Evolutionary conservation across 805 yeast genomes (phyloP).

Genomic region (Schwanniomyces vanrijiae): DNA sequence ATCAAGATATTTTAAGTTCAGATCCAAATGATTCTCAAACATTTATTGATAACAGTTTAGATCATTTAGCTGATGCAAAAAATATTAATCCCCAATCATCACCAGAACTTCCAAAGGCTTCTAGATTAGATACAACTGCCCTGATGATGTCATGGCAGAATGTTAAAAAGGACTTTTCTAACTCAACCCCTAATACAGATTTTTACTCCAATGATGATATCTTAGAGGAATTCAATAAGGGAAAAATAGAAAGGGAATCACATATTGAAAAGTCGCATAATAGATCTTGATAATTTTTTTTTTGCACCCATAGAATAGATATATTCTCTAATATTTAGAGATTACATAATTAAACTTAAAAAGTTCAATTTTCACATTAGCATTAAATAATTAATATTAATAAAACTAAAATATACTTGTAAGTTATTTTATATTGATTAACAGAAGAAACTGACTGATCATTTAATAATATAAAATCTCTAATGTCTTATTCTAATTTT

Average conservation of each 20-base stretch:
- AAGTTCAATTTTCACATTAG: background rate
- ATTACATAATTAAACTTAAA: background rate
- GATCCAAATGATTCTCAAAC: slow-evolving; percentile 4
- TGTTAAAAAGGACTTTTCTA: slow-evolving; percentile 7
- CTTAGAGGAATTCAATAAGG: background rate
- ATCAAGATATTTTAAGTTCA: slow-evolving; percentile 15
- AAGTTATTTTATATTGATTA: too few species aligned
- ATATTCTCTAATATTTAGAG: background rate
- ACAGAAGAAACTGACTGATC: too few species aligned
- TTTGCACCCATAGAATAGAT: background rate
- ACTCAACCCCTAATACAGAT: slow-evolving; percentile 28
- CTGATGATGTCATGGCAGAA: slow-evolving; percentile 27
- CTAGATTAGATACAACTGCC: slow-evolving; percentile 35
- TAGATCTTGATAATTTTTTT: background rate
- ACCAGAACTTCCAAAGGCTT: slow-evolving; percentile 34
- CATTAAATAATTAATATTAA: background rate
- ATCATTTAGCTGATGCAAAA: background rate
- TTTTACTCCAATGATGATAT: slow-evolving; percentile 21
- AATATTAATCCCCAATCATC: slow-evolving; percentile 10
- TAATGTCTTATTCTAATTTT: too few species aligned
- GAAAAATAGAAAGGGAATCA: background rate
- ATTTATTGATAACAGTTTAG: background rate
- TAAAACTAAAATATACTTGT: too few species aligned
- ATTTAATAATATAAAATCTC: too few species aligned
- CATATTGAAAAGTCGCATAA: background rate